A percentile compares a stretch with the other conserved stretches of the same genome.
These are phyloP conservation scores for Fusarium sambucinum DNA, from an alignment of 2,329 filamentous ascomycete genomes.

Conservation along the genomic window DNA sequence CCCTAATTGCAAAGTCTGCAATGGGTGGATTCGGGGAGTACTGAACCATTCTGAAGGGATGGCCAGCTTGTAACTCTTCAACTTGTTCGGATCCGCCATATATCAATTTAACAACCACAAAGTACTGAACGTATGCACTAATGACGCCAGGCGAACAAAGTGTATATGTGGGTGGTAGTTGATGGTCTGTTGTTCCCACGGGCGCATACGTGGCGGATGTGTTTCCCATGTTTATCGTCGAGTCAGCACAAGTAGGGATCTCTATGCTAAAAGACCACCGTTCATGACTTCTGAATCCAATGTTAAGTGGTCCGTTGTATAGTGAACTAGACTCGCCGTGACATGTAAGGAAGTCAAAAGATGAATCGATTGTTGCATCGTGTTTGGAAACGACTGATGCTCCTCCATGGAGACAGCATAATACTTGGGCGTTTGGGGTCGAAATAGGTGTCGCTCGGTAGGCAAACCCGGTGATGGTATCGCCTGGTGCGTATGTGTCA, in stretches of 20 bases:
- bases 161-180: conserved; percentile 15
- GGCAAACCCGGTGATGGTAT: conserved; percentile 47
- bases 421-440: conserved; percentile 37
- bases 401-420: conserved; percentile 44
- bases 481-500: conserved; percentile 38
- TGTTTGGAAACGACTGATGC: background rate
- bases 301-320: conserved; percentile 39
- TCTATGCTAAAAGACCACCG: background rate
- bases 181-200: background rate
- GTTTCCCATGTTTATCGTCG: background rate
- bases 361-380: background rate
- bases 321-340: rapidly evolving
- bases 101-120: conserved; percentile 49
- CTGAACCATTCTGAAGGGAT: conserved; percentile 43
- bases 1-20: conserved; percentile 22
- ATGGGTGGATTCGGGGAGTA: conserved; percentile 28
- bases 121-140: conserved; percentile 49
- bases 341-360: conserved; percentile 21
- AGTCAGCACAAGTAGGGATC: conserved; percentile 48
- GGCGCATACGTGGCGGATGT: background rate
- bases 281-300: conserved; percentile 21
- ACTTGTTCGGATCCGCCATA: background rate
- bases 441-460: conserved; percentile 37
- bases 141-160: background rate
- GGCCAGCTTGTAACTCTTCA: conserved; percentile 21